Evolutionary conservation across 306 rosid genomes (phyloP), one percentile per base, ranked within the genome.

Genomic region (Datisca glomerata): DNA sequence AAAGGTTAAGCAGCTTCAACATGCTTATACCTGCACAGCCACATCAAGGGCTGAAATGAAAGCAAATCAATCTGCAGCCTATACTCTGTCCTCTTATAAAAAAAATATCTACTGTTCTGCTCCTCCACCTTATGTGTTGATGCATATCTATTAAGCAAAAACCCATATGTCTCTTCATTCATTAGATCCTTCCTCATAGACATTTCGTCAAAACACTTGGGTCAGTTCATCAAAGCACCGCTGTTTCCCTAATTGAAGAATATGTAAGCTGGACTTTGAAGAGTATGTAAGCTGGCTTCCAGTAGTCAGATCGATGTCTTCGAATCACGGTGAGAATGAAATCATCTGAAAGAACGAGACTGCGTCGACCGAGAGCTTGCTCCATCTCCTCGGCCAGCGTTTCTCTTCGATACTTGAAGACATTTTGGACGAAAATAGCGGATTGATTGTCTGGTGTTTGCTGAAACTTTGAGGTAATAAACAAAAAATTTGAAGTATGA

Each of bases 201-300:
- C 86, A 86, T 81, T 81, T 86, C 73, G 5, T 65, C 86, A 44
- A n/a, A 86, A 32, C 94, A 81, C 58, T 39, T 86, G 68, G 79
- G 28, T 27, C 5, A 63, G 12, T 24, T 70, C 92, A 7, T 68
- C 66, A 10, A 81, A 75, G 14, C 75, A 71, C 21, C 57, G 50
- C 57, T 49, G 57, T 63, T 51, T 81, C 9, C 86, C 91, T 0
- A 86, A 21, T 78, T 86, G 63, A 54, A 72, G 11, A 64, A 47
- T 7, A 21, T 50, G n/a, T 74, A 67, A 47, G 59, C 63, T 20
- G 80, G 83, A 2, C 31, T 2, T 12, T 56, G 72, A 80, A 81
- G 78, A 72, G 75, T 2, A 56, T 38, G 29, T 56, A 56, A 4
- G 93, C 89, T 4, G 63, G 74, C 45, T 40, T 73, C 96, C 93